Evolutionary conservation across 2,329 filamentous ascomycete genomes (phyloP).

Genomic region (Penicillium sp.): DNA sequence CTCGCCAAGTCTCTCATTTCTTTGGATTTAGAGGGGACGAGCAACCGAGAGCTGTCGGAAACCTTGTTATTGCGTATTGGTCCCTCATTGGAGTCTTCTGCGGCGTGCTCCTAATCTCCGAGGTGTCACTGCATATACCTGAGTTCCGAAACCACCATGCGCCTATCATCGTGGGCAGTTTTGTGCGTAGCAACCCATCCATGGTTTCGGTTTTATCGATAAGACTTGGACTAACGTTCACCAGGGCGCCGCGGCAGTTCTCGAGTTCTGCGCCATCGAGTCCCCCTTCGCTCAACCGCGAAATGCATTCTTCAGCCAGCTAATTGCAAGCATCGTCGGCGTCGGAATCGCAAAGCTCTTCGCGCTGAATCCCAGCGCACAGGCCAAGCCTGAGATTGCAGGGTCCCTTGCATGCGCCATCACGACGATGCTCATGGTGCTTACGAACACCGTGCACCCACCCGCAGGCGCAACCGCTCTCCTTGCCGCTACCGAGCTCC

Average conservation of each 20-base stretch:
- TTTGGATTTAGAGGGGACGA: constrained; percentile 62
- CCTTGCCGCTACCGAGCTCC: constrained; percentile 63
- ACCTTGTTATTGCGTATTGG: constrained; percentile 65
- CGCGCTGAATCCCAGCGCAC: constrained; percentile 52
- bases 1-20: constrained; percentile 69
- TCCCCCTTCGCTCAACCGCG: constrained; percentile 75
- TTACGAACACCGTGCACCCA: constrained; percentile 75
- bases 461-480: constrained; percentile 76
- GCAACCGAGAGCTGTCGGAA: constrained; percentile 54
- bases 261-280: constrained; percentile 74
- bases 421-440: constrained; percentile 67
- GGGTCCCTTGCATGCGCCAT: constrained; percentile 69
- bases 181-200: constrained; percentile 57
- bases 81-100: constrained; percentile 68
- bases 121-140: constrained; percentile 60
- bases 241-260: constrained; percentile 76
- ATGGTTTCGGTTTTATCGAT: not conserved
- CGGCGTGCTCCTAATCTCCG: constrained; percentile 64
- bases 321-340: constrained; percentile 65
- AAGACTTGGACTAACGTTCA: constrained; percentile 11
- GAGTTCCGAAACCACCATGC: constrained; percentile 58
- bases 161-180: constrained; percentile 70
- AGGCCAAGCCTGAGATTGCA: constrained; percentile 65
- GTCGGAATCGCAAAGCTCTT: constrained; percentile 70
- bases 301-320: constrained; percentile 70